Evolutionary conservation across 1,139 yeast species (phyloP), one percentile per base, ranked within the genome.

Genomic region (Kurtzmaniella natalensis): DNA sequence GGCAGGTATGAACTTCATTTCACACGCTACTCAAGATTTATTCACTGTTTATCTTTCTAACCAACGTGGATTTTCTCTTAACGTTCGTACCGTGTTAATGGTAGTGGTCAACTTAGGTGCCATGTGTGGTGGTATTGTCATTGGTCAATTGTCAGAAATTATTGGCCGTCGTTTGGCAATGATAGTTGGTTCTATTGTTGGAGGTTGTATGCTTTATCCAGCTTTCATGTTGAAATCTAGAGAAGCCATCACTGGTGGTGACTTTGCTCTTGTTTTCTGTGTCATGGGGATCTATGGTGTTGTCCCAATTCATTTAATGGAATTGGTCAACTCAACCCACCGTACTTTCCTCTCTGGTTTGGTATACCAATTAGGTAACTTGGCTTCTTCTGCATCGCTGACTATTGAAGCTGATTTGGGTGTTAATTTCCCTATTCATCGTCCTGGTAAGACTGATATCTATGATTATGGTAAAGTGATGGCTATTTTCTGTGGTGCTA

Each of bases 21-120:
- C 78, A 9, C 80, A 74, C 40, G 78, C 77, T 1, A 65, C 77
- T 7, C 79, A 72, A 48, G 80, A 74, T 51, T 55, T 73, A 38
- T 71, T 65, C 50, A 76, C 76, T 24, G 70, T 77, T 0, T 51
- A 71, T 51, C 56, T 73, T 18, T 54, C 58, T 10, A 61, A 53
- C 10, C 78, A 73, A 48, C 51, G 61, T 33, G 50, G 47, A 10
- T 53, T 60, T 19, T 48, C 55, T 13, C 44, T 58, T 2, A 54
- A 73, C 43, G 50, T 55, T 10, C 54, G 59, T 35, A 72, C 78
- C 0, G 64, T 70, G 13, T 70, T 71, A 30, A 62, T 65, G 50
- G 62, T 61, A 10, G 69, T 73, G 10, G 62, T 64, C 28, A 73
- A 73, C 41, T 35, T 73, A 23, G 80, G 79, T 27, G 80, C 74